Base-by-base conservation (phyloP, 768 basidiomycete species). In the Cubamyces lactineus region DNA sequence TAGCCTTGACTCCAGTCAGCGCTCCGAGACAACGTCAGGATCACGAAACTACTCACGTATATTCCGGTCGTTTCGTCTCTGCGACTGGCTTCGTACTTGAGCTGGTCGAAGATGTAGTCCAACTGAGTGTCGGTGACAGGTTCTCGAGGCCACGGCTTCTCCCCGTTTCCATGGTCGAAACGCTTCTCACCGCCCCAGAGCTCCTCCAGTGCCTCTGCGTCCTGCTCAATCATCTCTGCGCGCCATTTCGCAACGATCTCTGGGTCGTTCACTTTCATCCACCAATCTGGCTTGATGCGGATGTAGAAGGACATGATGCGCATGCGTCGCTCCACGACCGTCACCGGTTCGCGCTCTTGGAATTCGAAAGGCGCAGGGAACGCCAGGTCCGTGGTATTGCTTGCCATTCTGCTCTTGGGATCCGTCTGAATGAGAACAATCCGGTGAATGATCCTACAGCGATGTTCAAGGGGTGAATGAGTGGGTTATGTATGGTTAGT, bases 301-400 rank as follows among this genome's bases (percentile, higher is more conserved):
- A 63, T 53, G 16, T 42, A 30, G 3, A 48, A 42, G 6, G 49
- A 52, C 21, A 57, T 51, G 6, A 9, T 28, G 13, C 61, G 50
- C 61, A 63, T 63, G 23, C 61, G 61, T 15, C 46, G 55, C 50
- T 63, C 61, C 41, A 63, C 43, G 17, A 63, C 55, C 13, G 55
- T 57, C 21, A 46, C n/a, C 3, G 53, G 53, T 16, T 57, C 26
- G 21, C 47, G 46, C 6, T 40, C 17, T 5, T 11, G 23, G 57
- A 57, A 48, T 13, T 13, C 13, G 39, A 57, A 57, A 2, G 57
- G 57, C 11, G 34, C 19, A 57, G 11, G 48, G 57, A 26, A 57
- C 34, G 34, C 11, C 34, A 34, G 9, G 9, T 11, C 1, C 1
- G 11, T 11, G 4, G 34, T 7, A 9, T 9, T 34, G 11, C 11